Conservation (phyloP, 768 basidiomycete species). For the Phylloporus scabripes region DNA sequence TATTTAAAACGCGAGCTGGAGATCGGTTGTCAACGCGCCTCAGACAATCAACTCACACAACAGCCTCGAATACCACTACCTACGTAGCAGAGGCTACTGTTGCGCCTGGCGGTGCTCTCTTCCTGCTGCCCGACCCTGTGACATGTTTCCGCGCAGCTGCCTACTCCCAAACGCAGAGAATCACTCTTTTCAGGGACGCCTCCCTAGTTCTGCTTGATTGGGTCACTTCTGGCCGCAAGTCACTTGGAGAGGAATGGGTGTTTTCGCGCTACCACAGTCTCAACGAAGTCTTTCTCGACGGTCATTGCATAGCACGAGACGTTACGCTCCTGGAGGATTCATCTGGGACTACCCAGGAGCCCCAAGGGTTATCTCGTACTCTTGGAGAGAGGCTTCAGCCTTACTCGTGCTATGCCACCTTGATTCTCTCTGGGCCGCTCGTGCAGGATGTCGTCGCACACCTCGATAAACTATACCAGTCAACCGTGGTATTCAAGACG, state of each 20-base stretch:
- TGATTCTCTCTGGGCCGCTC: constrained; percentile 72
- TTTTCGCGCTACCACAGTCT: constrained; percentile 80
- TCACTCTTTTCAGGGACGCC: constrained; percentile 54
- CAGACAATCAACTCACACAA: constrained; percentile 7
- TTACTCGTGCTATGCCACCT: constrained; percentile 86
- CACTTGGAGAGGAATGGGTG: constrained; percentile 83
- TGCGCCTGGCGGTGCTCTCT: constrained; percentile 48
- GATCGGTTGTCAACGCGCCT: constrained; percentile 46
- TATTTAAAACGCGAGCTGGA: constrained; percentile 78
- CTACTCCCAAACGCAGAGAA: constrained; percentile 81
- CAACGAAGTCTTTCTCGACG: constrained; percentile 75
- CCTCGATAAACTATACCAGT: constrained; percentile 45
- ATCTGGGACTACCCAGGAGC: constrained; percentile 1
- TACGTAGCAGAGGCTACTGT: constrained; percentile 63
- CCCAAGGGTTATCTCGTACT: constrained; percentile 36
- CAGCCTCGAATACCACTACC: constrained; percentile 37
- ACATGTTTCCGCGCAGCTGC: constrained; percentile 83
- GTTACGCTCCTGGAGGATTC: constrained; percentile 66
- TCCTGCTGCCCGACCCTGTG: constrained; percentile 88
- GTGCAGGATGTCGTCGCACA: constrained; percentile 42
- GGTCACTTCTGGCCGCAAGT: constrained; percentile 83
- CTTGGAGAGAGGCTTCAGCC: constrained; percentile 63
- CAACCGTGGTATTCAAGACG: constrained; percentile 58
- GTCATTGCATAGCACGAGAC: constrained; percentile 67
- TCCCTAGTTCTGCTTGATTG: constrained; percentile 82